phyloP scores from a whole-genome alignment of 73 alveolate species.

The Uronychia setigera region DNA sequence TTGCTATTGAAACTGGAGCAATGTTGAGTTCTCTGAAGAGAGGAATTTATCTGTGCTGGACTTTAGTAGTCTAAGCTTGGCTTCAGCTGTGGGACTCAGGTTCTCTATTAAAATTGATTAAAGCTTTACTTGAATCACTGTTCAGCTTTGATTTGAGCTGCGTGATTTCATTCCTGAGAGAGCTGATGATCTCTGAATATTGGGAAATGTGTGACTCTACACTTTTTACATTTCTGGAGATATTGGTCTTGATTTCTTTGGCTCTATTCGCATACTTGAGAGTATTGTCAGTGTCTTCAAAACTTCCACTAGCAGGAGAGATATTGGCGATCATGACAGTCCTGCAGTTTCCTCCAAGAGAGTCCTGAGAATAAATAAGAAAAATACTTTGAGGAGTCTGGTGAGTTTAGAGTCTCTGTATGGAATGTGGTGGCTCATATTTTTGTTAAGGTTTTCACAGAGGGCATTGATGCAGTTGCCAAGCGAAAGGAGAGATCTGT shows the following conservation, averaged over 20 bases:
- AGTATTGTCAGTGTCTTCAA: constrained; percentile 99
- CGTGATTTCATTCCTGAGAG: constrained; percentile 82
- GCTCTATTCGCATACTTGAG: constrained; percentile 99
- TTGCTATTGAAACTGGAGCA: background rate
- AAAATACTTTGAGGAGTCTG: constrained; percentile 82
- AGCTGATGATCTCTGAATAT: constrained; percentile 92
- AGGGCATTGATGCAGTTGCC: constrained; percentile 99
- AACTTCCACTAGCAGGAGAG: constrained; percentile 88
- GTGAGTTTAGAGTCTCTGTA: constrained; percentile 99
- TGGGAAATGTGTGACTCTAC: constrained; percentile 97
- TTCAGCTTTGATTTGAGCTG: constrained; percentile 33
- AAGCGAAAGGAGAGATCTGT: constrained; percentile 93
- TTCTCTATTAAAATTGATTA: background rate
- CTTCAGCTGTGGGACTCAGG: background rate
- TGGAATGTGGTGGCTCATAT: constrained; percentile 88
- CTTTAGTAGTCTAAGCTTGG: background rate
- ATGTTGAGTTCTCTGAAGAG: background rate
- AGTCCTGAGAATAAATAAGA: constrained; percentile 65
- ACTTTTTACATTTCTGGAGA: constrained; percentile 88
- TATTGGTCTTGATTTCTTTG: constrained; percentile 96
- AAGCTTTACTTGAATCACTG: background rate
- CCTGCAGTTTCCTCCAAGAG: constrained; percentile 99
- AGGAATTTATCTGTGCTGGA: constrained; percentile 8
- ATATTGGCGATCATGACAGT: constrained; percentile 99
- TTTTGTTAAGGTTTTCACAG: constrained; percentile 85